Conservation (phyloP, 1,284 basidiomycete genomes). For the Lentinus polychrous region DNA sequence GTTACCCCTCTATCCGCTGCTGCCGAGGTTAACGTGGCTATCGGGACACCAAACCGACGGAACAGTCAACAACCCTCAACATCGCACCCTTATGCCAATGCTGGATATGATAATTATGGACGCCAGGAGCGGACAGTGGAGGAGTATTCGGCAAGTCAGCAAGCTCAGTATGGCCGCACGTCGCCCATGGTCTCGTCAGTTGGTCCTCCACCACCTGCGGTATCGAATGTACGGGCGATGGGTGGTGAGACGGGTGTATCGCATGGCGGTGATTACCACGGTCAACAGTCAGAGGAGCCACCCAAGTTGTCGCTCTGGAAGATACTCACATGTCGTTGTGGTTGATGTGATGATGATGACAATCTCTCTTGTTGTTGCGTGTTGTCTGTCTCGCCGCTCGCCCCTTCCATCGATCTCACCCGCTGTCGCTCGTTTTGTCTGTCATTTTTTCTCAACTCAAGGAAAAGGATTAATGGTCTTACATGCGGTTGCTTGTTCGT, state of each 20-base stretch:
- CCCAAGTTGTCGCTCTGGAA: slow-evolving; percentile 54
- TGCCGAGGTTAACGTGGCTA: slow-evolving; percentile 66
- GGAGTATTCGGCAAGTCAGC: slow-evolving; percentile 38
- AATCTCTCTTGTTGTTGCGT: background rate
- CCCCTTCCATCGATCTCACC: background rate
- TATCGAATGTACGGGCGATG: slow-evolving; percentile 62
- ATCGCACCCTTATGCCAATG: slow-evolving; percentile 64
- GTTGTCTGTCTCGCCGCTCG: too few relatives aligned
- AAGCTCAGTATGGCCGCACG: slow-evolving; percentile 52
- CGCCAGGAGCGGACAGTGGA: slow-evolving; percentile 37
- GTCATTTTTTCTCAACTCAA: background rate
- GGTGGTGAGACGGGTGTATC: slow-evolving; percentile 61
- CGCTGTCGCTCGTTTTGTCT: background rate
- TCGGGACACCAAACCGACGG: slow-evolving; percentile 44
- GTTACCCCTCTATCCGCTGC: slow-evolving; percentile 61
- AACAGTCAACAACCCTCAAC: slow-evolving; percentile 33
- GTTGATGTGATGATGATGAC: slow-evolving; percentile 31
- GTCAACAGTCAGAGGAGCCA: slow-evolving; percentile 47
- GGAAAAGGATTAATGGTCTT: slow-evolving; percentile 2
- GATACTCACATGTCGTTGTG: slow-evolving; percentile 74
- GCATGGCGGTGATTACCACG: slow-evolving; percentile 52
- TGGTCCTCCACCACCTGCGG: slow-evolving; percentile 58
- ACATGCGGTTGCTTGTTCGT: slow-evolving; percentile 1
- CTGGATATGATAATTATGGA: slow-evolving; percentile 43
- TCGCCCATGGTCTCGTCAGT: slow-evolving; percentile 71